Conservation (phyloP, 257 asterid genomes). For the Solanum appendiculatum region DNA sequence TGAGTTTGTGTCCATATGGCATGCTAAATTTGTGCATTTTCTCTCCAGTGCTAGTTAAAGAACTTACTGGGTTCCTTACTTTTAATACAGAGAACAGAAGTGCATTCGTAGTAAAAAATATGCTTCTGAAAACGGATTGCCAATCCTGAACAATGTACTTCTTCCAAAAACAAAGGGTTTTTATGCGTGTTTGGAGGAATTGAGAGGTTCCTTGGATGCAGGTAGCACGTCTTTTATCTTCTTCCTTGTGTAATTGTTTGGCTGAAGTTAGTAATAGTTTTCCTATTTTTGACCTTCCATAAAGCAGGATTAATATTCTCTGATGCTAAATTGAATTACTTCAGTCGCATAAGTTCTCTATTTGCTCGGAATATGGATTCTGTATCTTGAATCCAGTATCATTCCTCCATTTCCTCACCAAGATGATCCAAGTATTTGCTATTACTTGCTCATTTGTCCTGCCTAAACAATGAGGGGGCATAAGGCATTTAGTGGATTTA, state of each 20-base stretch:
- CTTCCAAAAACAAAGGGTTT: constrained; percentile 88
- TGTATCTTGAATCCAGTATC: neutral
- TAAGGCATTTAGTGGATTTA: neutral
- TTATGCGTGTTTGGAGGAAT: constrained; percentile 53
- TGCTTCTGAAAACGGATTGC: constrained; percentile 76
- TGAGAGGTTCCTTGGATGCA: constrained; percentile 76
- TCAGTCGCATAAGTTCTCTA: neutral
- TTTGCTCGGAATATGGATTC: neutral
- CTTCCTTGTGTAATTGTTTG: neutral
- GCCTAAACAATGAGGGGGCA: neutral
- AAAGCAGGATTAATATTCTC: neutral
- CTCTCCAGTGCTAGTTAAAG: neutral
- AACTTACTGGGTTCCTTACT: neutral
- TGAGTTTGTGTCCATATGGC: neutral
- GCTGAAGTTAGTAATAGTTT: neutral
- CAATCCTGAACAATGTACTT: constrained; percentile 67
- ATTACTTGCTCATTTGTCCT: neutral
- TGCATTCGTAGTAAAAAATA: constrained; percentile 60
- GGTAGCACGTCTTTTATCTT: constrained; percentile 29
- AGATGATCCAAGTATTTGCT: neutral
- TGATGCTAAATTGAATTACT: neutral
- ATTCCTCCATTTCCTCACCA: neutral
- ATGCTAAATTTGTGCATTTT: neutral
- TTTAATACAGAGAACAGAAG: constrained; percentile 67
- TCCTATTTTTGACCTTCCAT: neutral